Conservation (phyloP, 768 basidiomycete species). For the Crassisporium funariophilum region DNA sequence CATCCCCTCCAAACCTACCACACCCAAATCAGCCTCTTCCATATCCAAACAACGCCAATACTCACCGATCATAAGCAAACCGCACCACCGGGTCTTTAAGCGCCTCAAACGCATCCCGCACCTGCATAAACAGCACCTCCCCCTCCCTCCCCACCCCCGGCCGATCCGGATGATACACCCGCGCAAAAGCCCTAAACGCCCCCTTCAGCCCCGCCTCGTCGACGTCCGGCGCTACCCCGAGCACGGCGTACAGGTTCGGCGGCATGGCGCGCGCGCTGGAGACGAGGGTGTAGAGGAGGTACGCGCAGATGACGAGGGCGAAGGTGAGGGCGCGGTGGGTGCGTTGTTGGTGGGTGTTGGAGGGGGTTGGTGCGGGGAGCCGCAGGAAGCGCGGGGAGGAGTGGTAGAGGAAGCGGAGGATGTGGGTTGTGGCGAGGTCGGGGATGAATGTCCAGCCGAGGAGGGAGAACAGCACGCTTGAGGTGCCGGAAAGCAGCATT, state of each 20-base stretch:
- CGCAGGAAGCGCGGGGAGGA: constrained; percentile 29
- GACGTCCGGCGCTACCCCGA: constrained; percentile 61
- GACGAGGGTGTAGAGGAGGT: constrained; percentile 66
- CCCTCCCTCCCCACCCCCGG: constrained; percentile 57
- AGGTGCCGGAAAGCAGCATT: constrained; percentile 11
- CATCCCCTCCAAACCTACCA: constrained; percentile 78
- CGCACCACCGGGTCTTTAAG: constrained; percentile 74
- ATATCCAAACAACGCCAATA: constrained; percentile 6
- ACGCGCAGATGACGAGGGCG: constrained; percentile 62
- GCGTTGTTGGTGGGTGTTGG: constrained; percentile 46
- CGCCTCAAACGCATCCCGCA: constrained; percentile 76
- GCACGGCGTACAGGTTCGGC: constrained; percentile 79
- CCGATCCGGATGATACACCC: constrained; percentile 76
- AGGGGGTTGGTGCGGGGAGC: constrained; percentile 40
- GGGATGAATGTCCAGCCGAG: constrained; percentile 72
- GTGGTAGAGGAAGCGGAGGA: constrained; percentile 50
- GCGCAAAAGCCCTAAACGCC: constrained; percentile 77
- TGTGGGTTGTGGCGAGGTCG: constrained; percentile 55
- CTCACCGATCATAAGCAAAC: constrained; percentile 86
- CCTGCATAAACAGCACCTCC: constrained; percentile 66
- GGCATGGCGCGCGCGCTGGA: constrained; percentile 56
- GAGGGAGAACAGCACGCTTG: constrained; percentile 33
- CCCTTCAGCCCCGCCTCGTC: constrained; percentile 69
- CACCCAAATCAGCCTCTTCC: neutral
- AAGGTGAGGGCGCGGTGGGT: constrained; percentile 69